Evolutionary conservation across 345 rosid genomes (phyloP), one percentile per base, ranked within the genome.

Genomic region (Eucalyptus shirleyi): DNA sequence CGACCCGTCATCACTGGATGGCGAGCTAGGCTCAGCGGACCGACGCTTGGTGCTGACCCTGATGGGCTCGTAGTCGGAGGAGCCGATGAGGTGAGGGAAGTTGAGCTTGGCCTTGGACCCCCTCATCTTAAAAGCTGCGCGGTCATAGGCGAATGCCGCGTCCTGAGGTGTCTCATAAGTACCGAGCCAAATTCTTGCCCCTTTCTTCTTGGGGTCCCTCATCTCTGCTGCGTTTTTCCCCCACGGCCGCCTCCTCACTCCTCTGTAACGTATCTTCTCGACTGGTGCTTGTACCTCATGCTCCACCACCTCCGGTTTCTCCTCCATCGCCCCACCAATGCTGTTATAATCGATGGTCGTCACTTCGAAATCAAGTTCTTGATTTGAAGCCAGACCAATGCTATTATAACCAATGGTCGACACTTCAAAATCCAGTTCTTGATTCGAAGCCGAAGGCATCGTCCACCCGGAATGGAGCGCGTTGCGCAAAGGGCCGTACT

Each of bases 221-320:
- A 94, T 92, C 93, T 93, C 95, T 26, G 93, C 93, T 2, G 94
- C 93, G 51, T 90, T 92, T 83, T 92, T 94, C 26, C 94, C 95
- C 95, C 95, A 93, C 24, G 93, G 94, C 91, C 95, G 87, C 91
- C 90, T 92, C 91, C 95, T 92, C 88, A 94, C 95, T 83, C 95
- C 94, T 77, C 93, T 86, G 82, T 88, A 93, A 67, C 90, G 90
- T 87, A 86, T 91, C 88, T 24, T 50, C 89, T 91, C 91, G 72
- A 60, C 55, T 14, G 82, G 82, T 60, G 67, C 87, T 23, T n/a
- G 82, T 9, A 37, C 11, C 88, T 51, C 18, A 12, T 50, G 62
- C 59, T 86, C 45, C 44, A 67, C 86, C 37, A 77, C 40, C 34
- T 47, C 30, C 53, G 42, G 53, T 18, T 23, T 19, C 87, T 51